A percentile compares a stretch with the other conserved stretches of the same genome.
These are phyloP conservation scores for Medicago lupulina DNA, from an alignment of 306 rosid species.

Conservation along the genomic window DNA sequence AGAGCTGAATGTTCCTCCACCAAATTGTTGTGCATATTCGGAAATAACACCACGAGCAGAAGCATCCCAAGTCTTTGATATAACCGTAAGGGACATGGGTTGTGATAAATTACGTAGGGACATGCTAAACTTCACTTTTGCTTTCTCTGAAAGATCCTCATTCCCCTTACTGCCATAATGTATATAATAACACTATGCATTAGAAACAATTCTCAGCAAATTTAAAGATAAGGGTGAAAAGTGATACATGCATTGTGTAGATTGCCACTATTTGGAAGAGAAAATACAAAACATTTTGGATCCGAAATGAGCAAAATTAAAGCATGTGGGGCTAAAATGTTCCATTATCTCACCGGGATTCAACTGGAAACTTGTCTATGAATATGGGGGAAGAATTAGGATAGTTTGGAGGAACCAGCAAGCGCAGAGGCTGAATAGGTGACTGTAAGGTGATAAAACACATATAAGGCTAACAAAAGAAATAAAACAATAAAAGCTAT, in stretches of 20 bases:
- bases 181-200: conserved; percentile 21
- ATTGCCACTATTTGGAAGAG: conserved; percentile 13
- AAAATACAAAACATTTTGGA: not conserved
- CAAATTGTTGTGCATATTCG: conserved; percentile 84
- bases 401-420: conserved; percentile 89
- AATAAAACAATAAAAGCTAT: not conserved
- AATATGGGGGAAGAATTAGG: conserved; percentile 87
- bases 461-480: conserved; percentile 35
- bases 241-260: not conserved
- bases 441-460: conserved; percentile 64
- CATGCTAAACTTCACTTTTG: conserved; percentile 80
- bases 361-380: conserved; percentile 83
- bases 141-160: conserved; percentile 82
- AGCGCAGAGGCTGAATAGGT: conserved; percentile 85
- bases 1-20: conserved; percentile 95
- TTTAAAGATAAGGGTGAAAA: not conserved
- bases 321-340: conserved; percentile 25
- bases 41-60: conserved; percentile 77
- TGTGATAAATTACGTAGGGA: conserved; percentile 75
- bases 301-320: not conserved
- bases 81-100: conserved; percentile 83
- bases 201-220: conserved; percentile 21
- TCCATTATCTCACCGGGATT: conserved; percentile 66
- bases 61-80: conserved; percentile 85
- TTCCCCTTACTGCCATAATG: conserved; percentile 63